These are phyloP conservation scores for Ceratobasidium sp. DNA, from an alignment of 1,284 basidiomycete species.

Conservation along the genomic window DNA sequence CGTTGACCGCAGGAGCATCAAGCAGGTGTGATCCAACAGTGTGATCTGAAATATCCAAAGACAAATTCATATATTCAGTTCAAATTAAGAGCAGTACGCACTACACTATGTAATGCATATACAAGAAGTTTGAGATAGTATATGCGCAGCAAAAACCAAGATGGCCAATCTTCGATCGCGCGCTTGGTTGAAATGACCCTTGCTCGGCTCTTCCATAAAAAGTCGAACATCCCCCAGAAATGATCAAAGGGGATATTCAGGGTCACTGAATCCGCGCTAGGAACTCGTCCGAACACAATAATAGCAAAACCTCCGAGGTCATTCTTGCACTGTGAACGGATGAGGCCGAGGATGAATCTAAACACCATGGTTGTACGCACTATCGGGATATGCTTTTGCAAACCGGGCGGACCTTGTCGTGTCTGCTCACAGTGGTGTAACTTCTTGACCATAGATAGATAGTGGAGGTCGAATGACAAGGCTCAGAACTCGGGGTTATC, in stretches of 20 bases:
- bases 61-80: too few species aligned
- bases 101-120: too few species aligned
- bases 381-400: neutral
- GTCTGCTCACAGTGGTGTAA: neutral
- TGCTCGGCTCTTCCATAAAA: too few species aligned
- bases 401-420: slow-evolving; percentile 15
- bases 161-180: too few species aligned
- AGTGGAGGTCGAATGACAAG: neutral
- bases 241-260: neutral
- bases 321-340: neutral
- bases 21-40: too few species aligned
- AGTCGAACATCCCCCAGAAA: neutral
- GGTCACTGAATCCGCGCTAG: neutral
- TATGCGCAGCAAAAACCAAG: too few species aligned
- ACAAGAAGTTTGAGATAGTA: too few species aligned
- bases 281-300: neutral
- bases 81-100: too few species aligned
- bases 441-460: neutral
- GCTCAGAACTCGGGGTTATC: neutral
- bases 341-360: neutral
- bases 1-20: neutral
- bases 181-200: too few species aligned
- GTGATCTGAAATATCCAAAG: too few species aligned
- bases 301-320: neutral
- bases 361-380: too few species aligned